A percentile compares a stretch with the other conserved stretches of the same genome.
Conservation (phyloP, 345 rosid species). For the Eucalyptus tenuipes region DNA sequence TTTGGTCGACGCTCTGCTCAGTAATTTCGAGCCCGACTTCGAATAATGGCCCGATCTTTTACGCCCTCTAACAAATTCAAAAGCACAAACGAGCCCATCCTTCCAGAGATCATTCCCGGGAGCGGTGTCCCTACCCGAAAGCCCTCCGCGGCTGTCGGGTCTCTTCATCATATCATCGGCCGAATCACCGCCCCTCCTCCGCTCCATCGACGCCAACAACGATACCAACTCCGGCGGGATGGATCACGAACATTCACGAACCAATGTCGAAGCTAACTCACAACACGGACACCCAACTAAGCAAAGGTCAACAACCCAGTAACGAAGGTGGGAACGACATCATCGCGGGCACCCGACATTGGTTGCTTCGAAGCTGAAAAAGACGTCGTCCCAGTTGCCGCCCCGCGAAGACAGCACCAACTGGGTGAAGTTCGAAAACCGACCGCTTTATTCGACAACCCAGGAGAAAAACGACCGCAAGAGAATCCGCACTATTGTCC, state of each 20-base stretch:
- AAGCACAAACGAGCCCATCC: conserved; percentile 87
- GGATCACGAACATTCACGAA: not conserved
- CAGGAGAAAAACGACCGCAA: not conserved
- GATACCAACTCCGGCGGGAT: not conserved
- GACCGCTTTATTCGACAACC: not conserved
- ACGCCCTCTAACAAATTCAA: conserved; percentile 49
- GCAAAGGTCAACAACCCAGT: not conserved
- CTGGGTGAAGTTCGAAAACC: not conserved
- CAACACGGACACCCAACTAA: not conserved
- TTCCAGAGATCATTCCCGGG: conserved; percentile 65
- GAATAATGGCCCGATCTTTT: conserved; percentile 4
- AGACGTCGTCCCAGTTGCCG: not conserved
- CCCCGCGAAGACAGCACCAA: not conserved
- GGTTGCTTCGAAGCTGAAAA: not conserved
- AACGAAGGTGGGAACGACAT: too few relatives aligned
- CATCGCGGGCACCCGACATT: not conserved
- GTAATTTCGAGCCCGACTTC: conserved; percentile 10
- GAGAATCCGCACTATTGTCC: not conserved
- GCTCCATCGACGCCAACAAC: not conserved
- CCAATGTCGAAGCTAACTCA: not conserved
- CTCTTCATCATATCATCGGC: conserved; percentile 10
- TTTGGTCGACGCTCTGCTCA: not conserved
- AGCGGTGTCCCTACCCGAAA: conserved; percentile 13
- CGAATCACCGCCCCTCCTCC: not conserved
- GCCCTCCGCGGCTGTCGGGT: conserved; percentile 7